Conservation (phyloP, 192 early-diverging fungal species). For the Jimgerdemannia lactiflua region DNA sequence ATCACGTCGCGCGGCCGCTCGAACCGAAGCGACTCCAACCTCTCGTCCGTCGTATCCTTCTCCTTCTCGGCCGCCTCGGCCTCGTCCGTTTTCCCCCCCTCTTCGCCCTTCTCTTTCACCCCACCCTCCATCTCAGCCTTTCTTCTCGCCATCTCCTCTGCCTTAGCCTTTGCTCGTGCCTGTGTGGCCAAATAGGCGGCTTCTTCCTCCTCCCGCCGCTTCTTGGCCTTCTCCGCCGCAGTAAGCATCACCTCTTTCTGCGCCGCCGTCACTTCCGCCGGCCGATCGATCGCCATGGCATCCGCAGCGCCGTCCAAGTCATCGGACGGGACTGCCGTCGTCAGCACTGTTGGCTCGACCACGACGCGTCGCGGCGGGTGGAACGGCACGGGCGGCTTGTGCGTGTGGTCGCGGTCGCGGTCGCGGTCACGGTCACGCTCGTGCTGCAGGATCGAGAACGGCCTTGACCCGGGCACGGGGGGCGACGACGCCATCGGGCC, state of each 20-base stretch:
- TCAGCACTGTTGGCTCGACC: background rate
- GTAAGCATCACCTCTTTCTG: conserved; percentile 33
- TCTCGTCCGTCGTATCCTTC: background rate
- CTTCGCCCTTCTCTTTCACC: background rate
- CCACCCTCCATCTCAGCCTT: background rate
- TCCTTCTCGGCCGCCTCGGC: background rate
- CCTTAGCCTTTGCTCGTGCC: conserved; percentile 32
- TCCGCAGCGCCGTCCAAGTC: background rate
- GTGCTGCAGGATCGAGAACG: background rate
- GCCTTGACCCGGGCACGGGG: background rate
- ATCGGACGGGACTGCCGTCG: background rate
- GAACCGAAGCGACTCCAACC: no score
- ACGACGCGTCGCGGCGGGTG: background rate
- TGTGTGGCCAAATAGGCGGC: conserved; percentile 25
- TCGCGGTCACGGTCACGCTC: background rate
- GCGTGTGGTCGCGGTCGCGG: no score
- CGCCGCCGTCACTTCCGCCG: conserved; percentile 22
- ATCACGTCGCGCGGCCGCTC: background rate
- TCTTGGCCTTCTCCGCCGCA: conserved; percentile 35
- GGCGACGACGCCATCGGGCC: background rate
- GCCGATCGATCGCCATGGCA: conserved; percentile 5
- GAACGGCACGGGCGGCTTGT: background rate
- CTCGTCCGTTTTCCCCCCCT: background rate
- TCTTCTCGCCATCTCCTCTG: conserved; percentile 21
- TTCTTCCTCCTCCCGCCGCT: conserved; percentile 34